Conservation (phyloP, 2,329 filamentous ascomycete species). For the Penicillium brasilianum region DNA sequence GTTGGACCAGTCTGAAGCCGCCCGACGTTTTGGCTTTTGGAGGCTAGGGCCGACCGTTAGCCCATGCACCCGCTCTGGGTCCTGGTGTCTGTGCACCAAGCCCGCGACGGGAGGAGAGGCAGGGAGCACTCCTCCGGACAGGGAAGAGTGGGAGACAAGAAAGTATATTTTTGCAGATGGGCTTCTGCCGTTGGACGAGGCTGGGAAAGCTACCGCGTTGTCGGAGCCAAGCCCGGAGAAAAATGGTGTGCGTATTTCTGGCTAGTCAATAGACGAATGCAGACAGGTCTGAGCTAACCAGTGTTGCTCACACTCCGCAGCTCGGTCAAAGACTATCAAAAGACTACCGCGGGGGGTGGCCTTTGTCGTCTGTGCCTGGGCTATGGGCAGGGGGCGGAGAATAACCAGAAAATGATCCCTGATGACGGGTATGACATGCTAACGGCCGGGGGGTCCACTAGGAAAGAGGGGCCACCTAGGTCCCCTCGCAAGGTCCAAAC, state of each 20-base stretch:
- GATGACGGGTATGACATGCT: conserved; percentile 20
- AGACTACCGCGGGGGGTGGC: no score
- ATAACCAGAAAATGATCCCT: conserved; percentile 7
- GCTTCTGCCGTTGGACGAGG: conserved; percentile 5
- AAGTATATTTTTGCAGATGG: background rate
- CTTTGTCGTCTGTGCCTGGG: conserved; percentile 2
- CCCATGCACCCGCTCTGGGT: conserved; percentile 27
- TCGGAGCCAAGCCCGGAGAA: background rate
- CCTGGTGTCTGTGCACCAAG: conserved; percentile 24
- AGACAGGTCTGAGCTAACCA: background rate
- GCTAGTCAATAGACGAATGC: background rate
- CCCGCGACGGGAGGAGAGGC: background rate
- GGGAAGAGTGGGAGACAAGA: background rate
- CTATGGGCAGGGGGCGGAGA: conserved; percentile 11
- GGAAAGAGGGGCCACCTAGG: conserved; percentile 6
- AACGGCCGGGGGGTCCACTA: conserved; percentile 20
- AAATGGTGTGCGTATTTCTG: background rate
- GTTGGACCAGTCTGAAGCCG: conserved; percentile 14
- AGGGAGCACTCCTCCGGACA: no score
- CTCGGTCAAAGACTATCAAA: no score
- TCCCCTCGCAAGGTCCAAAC: background rate
- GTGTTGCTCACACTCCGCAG: background rate
- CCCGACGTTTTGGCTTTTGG: conserved; percentile 15
- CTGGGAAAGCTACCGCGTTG: conserved; percentile 18
- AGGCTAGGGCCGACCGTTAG: conserved; percentile 25